phyloP scores from a whole-genome alignment of 176 grass and related monocot genomes.

The Leersia perrieri region DNA sequence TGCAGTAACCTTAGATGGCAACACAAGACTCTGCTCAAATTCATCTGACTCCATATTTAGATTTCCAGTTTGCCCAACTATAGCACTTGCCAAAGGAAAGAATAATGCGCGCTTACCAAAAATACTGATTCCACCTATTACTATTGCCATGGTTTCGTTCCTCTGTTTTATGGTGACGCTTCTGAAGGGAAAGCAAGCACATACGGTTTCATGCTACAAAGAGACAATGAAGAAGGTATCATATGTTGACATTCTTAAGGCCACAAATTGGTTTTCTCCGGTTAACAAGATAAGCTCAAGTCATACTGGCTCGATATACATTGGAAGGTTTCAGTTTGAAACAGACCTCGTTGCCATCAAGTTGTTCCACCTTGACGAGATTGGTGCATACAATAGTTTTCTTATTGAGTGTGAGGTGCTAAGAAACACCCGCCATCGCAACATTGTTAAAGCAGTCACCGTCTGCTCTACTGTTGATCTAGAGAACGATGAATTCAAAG shows the following conservation, averaged over 20 bases:
- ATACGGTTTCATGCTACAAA: not conserved
- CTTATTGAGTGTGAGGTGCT: constrained; percentile 22
- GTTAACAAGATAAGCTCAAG: not conserved
- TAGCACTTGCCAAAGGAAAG: not conserved
- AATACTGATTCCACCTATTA: not conserved
- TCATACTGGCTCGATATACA: not conserved
- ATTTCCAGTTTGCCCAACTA: not conserved
- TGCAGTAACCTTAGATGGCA: not conserved
- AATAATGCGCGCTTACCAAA: not conserved
- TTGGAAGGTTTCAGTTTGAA: not conserved
- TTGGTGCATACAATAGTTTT: constrained; percentile 23
- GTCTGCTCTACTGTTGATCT: constrained; percentile 21
- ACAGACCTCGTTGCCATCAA: not conserved
- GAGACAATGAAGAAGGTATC: not conserved
- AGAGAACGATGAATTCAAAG: constrained; percentile 4
- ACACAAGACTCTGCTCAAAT: not conserved
- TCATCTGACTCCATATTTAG: not conserved
- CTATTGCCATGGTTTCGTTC: not conserved
- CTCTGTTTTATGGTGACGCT: not conserved
- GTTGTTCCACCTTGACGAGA: not conserved
- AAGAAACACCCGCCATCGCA: constrained; percentile 34
- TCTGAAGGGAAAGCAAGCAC: not conserved
- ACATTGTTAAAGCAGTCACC: constrained; percentile 26
- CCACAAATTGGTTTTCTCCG: not conserved
- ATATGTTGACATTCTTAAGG: not conserved